Evolutionary conservation across 1,284 basidiomycete genomes (phyloP), one percentile per base, ranked within the genome.

Genomic region (Microbotryum lychnidis-dioicae): DNA sequence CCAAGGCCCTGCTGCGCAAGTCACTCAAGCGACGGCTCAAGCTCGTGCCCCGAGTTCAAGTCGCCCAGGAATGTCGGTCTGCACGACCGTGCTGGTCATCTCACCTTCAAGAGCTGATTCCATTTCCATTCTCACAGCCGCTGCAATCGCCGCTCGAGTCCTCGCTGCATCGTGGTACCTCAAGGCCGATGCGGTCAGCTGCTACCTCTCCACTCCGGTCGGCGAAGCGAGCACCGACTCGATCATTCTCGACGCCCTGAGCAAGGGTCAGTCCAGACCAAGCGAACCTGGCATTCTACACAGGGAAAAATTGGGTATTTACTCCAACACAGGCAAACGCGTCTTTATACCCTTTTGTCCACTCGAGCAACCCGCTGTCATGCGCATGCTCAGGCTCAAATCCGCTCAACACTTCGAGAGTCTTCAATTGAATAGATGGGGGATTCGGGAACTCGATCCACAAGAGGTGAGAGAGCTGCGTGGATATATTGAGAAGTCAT

Each of bases 261-360:
- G 44, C 16, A 57, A 69, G 21, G 70, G 70, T 66, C 46, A 54
- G 70, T 54, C 6, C 20, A 8, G 20, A 27, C 31, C 31, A 31
- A 9, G 31, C 31, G 7, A 31, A 12, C 12, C 31, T 6, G 18
- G 46, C 46, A n/a, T 16, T 31, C 25, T 18, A 27, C 16, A 7
- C 16, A 18, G 9, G 5, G 33, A 29, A 9, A 9, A 27, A 54
- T 25, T 25, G 18, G 2, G 3, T 25, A 25, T 7, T 44, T 2
- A n/a, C 25, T 50, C n/a, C 12, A n/a, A 25, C 18, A 56, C 45
- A 54, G 73, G 72, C 33, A 77, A 77, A 62, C 61, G 61, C 8
- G 67, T 77, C 37, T 77, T 74, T 57, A 70, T 77, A 16, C 76
- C 76, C 1, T 71, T 72, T 44, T 76, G 75, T 51, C 74, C 74